phyloP scores from a whole-genome alignment of 495 filamentous ascomycete species.

The Penicillium steckii region DNA sequence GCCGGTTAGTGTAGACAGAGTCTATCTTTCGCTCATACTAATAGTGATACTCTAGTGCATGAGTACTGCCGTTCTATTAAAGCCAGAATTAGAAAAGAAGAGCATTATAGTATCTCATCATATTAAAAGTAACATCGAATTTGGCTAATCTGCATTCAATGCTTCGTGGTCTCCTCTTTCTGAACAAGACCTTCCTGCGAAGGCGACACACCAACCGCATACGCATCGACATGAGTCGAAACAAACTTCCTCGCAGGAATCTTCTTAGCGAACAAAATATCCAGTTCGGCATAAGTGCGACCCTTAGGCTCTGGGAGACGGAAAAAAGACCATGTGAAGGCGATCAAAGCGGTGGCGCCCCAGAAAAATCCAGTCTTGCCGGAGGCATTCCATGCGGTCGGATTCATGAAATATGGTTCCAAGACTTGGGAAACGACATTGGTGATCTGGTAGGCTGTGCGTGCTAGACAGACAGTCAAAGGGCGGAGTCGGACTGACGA shows the following conservation, averaged over 20 bases:
- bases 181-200: conserved; percentile 22
- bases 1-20: too few species aligned
- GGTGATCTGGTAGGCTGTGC: conserved; percentile 64
- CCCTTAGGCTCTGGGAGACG: conserved; percentile 65
- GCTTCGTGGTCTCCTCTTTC: conserved; percentile 3
- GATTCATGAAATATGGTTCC: conserved; percentile 68
- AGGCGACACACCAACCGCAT: conserved; percentile 24
- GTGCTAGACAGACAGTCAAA: conserved; percentile 62
- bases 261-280: conserved; percentile 60
- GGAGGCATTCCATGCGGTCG: conserved; percentile 62
- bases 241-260: conserved; percentile 62
- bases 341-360: conserved; percentile 60
- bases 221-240: conserved; percentile 55
- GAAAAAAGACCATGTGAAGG: conserved; percentile 66
- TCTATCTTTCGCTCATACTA: too few species aligned
- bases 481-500: conserved; percentile 65
- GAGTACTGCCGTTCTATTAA: too few species aligned
- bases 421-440: conserved; percentile 62
- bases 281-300: conserved; percentile 66
- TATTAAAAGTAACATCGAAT: too few species aligned
- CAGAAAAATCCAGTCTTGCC: conserved; percentile 72
- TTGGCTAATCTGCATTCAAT: conserved; percentile 5
- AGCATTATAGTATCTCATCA: too few species aligned
- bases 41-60: too few species aligned
- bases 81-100: too few species aligned